Evolutionary conservation across 176 grass and related monocot genomes (phyloP).

Genomic region (Lolium rigidum): DNA sequence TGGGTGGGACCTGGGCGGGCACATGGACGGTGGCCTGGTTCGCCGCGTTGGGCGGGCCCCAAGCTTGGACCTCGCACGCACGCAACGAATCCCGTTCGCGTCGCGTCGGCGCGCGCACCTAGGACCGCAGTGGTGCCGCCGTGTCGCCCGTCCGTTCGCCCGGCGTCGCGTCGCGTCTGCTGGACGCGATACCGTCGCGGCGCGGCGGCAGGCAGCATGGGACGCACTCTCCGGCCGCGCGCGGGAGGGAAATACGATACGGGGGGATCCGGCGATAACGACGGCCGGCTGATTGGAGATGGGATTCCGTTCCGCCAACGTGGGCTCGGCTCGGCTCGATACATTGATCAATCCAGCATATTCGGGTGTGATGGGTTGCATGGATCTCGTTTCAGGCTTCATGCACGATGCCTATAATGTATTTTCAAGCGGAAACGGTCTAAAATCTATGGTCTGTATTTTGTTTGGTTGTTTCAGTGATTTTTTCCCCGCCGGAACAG

Average conservation of each 20-base stretch:
- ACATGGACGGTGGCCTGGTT: constrained; percentile 38
- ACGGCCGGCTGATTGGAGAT: not conserved
- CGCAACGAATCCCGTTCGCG: constrained; percentile 34
- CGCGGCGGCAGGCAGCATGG: not conserved
- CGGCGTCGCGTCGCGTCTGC: not conserved
- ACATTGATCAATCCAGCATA: not conserved
- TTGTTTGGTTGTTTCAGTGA: no score
- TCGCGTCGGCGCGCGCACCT: not conserved
- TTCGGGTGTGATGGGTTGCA: no score
- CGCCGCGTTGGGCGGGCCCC: not conserved
- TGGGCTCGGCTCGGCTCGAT: not conserved
- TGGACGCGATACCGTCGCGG: not conserved
- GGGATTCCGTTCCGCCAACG: constrained; percentile 11
- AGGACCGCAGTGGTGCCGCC: not conserved
- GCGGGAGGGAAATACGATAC: not conserved
- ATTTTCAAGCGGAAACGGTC: no score
- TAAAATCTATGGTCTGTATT: no score
- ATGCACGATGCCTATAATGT: no score
- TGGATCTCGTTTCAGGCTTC: no score
- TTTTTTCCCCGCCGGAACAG: no score
- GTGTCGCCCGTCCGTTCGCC: not conserved
- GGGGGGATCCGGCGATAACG: constrained; percentile 13
- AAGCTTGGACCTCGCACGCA: not conserved
- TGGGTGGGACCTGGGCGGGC: not conserved
- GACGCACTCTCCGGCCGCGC: not conserved